Evolutionary conservation across 768 basidiomycete genomes (phyloP), one percentile per base, ranked within the genome.

Genomic region (Tephrocybe sp.): DNA sequence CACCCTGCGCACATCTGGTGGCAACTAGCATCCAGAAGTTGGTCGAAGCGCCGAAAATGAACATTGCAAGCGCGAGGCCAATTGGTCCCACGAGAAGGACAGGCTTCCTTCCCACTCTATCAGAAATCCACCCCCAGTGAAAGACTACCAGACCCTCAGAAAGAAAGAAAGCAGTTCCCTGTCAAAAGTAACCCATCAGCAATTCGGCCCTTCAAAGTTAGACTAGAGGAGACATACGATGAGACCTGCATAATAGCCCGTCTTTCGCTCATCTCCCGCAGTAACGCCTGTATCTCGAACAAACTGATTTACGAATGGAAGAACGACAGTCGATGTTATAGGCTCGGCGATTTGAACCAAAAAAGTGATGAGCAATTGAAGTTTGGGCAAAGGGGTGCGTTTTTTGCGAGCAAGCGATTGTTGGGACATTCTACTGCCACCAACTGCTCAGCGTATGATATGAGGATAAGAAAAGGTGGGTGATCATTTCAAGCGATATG

Each of bases 171-270:
- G 56, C 49, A 15, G 69, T 71, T 55, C 69, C 67, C 69, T 74
- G 12, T n/a, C n/a, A 12, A 8, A 3, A 38, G 19, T 38, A 12
- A 38, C 37, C 7, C 37, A 19, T 18, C 21, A 9, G 21, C 4
- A 18, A n/a, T 10, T 6, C 4, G 6, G 3, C 18, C 18, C 19
- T 18, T 21, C 8, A 18, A 38, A n/a, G n/a, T 9, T 38, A 12
- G 18, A 38, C 2, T 16, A 4, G n/a, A 38, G n/a, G 10, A 39
- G 18, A 59, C 68, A 52, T 42, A 76, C 77, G 24, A 79, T 71
- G 27, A 78, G 46, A 5, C 76, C 76, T 40, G 74, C 76, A 61
- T 73, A 79, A 57, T 77, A 78, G 0, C 76, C 75, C 3, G 69
- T 75, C 45, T 66, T 72, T 3, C 58, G 63, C 50, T 76, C 76